phyloP scores from a whole-genome alignment of 1,139 yeast species.

The Protomyces inundatus region DNA sequence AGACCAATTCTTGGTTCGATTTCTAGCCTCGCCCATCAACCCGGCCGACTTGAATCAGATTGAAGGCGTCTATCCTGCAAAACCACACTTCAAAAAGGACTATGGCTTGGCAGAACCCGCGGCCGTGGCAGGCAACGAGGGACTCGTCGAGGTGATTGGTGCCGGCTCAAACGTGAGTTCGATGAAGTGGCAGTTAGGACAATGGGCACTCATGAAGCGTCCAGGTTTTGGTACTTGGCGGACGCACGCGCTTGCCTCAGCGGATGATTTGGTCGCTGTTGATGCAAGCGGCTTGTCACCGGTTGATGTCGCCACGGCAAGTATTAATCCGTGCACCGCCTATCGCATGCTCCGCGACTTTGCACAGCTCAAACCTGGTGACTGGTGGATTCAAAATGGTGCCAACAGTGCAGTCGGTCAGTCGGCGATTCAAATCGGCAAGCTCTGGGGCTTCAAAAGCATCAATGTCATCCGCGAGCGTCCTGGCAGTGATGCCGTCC shows the following conservation, averaged over 20 bases:
- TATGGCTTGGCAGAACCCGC: constrained; percentile 54
- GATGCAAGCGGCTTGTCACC: constrained; percentile 37
- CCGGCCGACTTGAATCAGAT: constrained; percentile 89
- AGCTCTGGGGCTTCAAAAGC: constrained; percentile 70
- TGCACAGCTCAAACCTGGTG: constrained; percentile 59
- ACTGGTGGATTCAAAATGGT: constrained; percentile 95
- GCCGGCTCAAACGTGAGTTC: constrained; percentile 66
- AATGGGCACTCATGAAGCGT: constrained; percentile 83
- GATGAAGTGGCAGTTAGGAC: constrained; percentile 56
- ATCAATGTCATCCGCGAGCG: constrained; percentile 85
- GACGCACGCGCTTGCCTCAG: constrained; percentile 53
- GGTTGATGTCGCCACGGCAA: constrained; percentile 73
- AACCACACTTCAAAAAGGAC: constrained; percentile 55
- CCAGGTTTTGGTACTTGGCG: constrained; percentile 95
- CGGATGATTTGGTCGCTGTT: constrained; percentile 47
- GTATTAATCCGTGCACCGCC: constrained; percentile 91
- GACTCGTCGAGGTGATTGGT: constrained; percentile 74
- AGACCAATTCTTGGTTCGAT: constrained; percentile 31
- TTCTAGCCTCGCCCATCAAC: constrained; percentile 83
- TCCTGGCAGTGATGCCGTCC: constrained; percentile 61
- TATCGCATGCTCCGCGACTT: constrained; percentile 78
- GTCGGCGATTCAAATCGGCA: constrained; percentile 82
- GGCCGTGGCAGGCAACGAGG: constrained; percentile 91
- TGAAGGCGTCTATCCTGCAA: constrained; percentile 90
- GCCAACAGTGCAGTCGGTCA: constrained; percentile 97